Percentiles rank a stretch among this genome's conserved stretches.
These are phyloP conservation scores for Thelephora aurantiotincta DNA, from an alignment of 768 basidiomycete genomes.

Conservation along the genomic window DNA sequence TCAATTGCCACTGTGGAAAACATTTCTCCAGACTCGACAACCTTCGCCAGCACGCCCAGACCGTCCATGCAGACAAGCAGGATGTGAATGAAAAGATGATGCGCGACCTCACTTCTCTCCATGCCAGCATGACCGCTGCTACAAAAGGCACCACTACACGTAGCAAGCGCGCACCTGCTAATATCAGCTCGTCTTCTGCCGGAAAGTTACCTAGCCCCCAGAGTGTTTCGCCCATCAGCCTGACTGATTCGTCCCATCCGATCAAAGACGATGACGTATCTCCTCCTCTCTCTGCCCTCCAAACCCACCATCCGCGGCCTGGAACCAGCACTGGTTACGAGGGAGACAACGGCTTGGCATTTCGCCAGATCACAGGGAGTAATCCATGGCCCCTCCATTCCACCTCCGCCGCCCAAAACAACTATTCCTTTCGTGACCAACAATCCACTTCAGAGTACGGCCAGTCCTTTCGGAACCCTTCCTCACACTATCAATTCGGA, in stretches of 20 bases:
- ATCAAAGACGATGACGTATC: constrained; percentile 30
- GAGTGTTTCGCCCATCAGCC: too few relatives aligned
- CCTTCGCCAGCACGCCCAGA: constrained; percentile 91
- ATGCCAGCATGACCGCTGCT: constrained; percentile 62
- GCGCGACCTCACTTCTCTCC: constrained; percentile 74
- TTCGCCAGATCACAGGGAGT: constrained; percentile 15
- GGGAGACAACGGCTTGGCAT: constrained; percentile 21
- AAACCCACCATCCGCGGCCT: constrained; percentile 41
- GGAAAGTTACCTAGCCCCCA: too few relatives aligned
- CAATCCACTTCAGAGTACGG: constrained; percentile 14
- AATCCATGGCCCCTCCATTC: constrained; percentile 24
- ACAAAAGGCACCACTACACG: constrained; percentile 25
- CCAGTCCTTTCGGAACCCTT: constrained; percentile 71
- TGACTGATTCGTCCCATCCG: constrained; percentile 9
- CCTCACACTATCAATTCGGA: constrained; percentile 19
- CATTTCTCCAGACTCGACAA: constrained; percentile 96
- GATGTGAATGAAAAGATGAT: constrained; percentile 86
- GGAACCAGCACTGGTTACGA: constrained; percentile 70
- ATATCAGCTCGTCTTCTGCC: too few relatives aligned
- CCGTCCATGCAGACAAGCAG: constrained; percentile 90
- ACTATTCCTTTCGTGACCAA: constrained; percentile 66
- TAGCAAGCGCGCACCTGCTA: constrained; percentile 20
- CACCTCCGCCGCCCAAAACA: constrained; percentile 25
- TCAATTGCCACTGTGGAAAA: constrained; percentile 90
- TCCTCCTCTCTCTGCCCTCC: constrained; percentile 11